Evolutionary conservation across 768 basidiomycete species (phyloP).

Genomic region (Pleurotus tuoliensis): DNA sequence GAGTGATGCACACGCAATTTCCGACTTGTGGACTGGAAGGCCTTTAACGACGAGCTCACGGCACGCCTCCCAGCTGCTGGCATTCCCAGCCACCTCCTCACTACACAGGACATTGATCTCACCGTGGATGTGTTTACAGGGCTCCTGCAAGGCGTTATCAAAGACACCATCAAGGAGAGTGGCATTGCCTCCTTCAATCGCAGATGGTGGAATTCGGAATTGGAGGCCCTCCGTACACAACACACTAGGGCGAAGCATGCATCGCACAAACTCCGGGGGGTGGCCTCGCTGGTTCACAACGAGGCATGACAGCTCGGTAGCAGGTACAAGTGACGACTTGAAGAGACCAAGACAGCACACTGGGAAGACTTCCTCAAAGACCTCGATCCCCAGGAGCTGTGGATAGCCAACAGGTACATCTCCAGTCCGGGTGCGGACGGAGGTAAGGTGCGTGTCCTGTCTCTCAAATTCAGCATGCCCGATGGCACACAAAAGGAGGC

Average conservation of each 20-base stretch:
- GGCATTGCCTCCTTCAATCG: not conserved
- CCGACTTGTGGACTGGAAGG: slow-evolving; percentile 23
- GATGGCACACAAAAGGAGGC: not conserved
- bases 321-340: not conserved
- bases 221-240: not conserved
- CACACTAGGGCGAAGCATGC: not conserved
- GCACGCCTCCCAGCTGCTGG: too few species aligned
- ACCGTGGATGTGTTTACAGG: not conserved
- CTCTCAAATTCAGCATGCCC: too few species aligned
- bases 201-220: not conserved
- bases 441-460: too few species aligned
- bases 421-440: too few species aligned
- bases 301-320: not conserved
- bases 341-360: not conserved
- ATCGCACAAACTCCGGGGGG: not conserved
- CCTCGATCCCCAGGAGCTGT: not conserved
- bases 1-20: slow-evolving; percentile 19
- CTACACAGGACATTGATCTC: not conserved
- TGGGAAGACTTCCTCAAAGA: not conserved
- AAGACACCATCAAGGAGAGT: not conserved
- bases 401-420: too few species aligned
- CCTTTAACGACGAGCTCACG: slow-evolving; percentile 15
- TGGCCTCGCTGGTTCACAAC: not conserved
- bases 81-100: too few species aligned
- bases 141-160: not conserved